Percentiles rank a stretch among this genome's conserved stretches.
These are phyloP conservation scores for Penicillium fuscoglaucum DNA, from an alignment of 2,329 filamentous ascomycete genomes.

Conservation along the genomic window DNA sequence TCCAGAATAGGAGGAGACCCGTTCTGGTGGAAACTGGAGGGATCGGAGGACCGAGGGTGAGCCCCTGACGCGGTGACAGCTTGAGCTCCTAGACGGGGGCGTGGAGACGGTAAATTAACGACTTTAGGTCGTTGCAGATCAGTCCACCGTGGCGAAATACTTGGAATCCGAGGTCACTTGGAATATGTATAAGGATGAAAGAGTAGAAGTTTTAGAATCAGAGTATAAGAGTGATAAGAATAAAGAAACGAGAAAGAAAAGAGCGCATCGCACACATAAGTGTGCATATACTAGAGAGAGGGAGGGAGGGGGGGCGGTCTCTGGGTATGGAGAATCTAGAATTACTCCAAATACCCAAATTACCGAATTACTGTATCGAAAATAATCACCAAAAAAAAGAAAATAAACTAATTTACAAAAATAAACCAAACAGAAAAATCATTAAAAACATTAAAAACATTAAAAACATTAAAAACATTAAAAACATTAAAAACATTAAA, in stretches of 20 bases:
- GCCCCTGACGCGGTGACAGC: slow-evolving; percentile 43
- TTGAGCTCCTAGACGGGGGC: slow-evolving; percentile 28
- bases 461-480: background rate
- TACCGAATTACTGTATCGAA: background rate
- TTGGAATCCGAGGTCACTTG: background rate
- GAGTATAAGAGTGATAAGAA: background rate
- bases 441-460: no score
- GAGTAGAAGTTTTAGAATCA: background rate
- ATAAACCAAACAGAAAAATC: slow-evolving; percentile 1
- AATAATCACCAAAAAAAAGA: background rate
- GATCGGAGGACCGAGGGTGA: slow-evolving; percentile 27
- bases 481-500: background rate
- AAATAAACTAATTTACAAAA: slow-evolving; percentile 5
- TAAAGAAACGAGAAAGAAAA: slow-evolving; percentile 3
- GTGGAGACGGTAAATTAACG: slow-evolving; percentile 32
- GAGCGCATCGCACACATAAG: background rate
- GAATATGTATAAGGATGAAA: background rate
- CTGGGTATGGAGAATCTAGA: background rate
- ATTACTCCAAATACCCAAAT: background rate
- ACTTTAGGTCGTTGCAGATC: slow-evolving; percentile 28
- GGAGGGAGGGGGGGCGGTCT: background rate
- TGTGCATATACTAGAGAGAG: background rate
- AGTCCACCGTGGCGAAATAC: slow-evolving; percentile 21
- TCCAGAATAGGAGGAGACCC: slow-evolving; percentile 41
- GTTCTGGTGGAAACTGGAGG: slow-evolving; percentile 31